Base-by-base conservation (phyloP, 2,329 filamentous ascomycete species). In the Tolypocladium ovalisporum region DNA sequence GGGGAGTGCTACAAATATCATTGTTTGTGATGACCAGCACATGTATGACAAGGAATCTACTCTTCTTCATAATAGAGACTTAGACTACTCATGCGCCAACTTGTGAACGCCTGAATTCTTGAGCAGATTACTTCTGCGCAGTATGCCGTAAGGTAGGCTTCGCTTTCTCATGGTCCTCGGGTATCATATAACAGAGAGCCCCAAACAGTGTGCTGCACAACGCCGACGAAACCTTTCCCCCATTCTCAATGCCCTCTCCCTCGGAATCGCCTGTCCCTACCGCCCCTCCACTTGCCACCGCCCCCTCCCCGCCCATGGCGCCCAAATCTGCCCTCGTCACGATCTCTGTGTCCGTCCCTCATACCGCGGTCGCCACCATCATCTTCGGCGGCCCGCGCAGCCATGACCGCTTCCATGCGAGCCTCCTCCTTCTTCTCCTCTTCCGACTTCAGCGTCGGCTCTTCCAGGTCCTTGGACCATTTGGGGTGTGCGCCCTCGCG, bases 401-500 rank as follows among this genome's bases (percentile, higher is more conserved):
- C 37, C 32, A 42, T 40, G 0, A 15, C 34, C 29, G 17, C 36
- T 29, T 70, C 75, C 62, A 61, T 71, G 63, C 61, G 64, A 5
- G 60, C 42, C 10, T 71, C 71, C 27, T 77, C 82, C 70, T 75
- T 81, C 63, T 84, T 83, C 68, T 87, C 80, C 65, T 84, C 82
- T 55, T 83, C 81, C 19, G 81, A 76, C 76, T 87, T 89, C 62
- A 88, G 85, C 35, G 82, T 83, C 9, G 87, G 90, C 76, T 87
- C 88, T 69, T 90, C 87, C 42, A 91, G 75, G 61, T 92, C 85
- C 66, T 83, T 83, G 29, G 85, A 83, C 86, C 90, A 97, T 59
- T 85, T 82, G 3, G 93, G 86, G 71, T 99, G 94, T 7, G 90
- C 87, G 24, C 89, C 89, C 61, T 87, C 83, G 67, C 84, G 85